Base-by-base conservation (phyloP, 768 basidiomycete species). In the Serendipita sp. region DNA sequence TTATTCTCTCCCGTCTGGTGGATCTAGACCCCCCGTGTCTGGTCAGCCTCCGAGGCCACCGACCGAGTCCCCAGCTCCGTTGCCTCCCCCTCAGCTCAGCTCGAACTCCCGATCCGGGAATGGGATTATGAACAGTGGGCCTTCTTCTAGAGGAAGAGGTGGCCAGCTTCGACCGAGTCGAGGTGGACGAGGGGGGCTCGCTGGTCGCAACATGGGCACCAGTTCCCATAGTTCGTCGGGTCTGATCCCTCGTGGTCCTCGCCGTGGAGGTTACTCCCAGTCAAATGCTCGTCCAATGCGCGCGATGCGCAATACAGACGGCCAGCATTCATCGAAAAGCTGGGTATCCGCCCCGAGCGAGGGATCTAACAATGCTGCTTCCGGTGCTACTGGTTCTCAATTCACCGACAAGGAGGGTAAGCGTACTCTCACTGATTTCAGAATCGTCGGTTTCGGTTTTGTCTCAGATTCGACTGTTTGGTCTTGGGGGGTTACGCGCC, bases 371-470 rank as follows among this genome's bases (percentile, higher is more conserved):
- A 41, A 41, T 41, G 41, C 41, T 41, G 41, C 41, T 41, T 13
- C 41, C 13, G 41, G 41, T 7, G 41, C 16, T n/a, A 60, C 30
- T 35, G 28, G 56, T 30, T n/a, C 36, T n/a, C 16, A 23, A 34
- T 30, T 38, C 8, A 8, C 56, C 16, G 56, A 60, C 38, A 88
- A 90, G 72, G 89, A 91, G 74, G 87, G 88, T 72, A 83, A 86
- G 71, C 84, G 91, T 70, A 96, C 94, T 35, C 84, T 99, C 69
- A 97, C 93, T 44, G 95, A 98, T 77, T 99, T 99, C 83, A 91
- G 95, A 77, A 92, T 99, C 73, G 79, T 94, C 71, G 93, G 89
- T 32, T 79, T 97, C 69, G 85, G 56, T 30, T 60, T 60, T 30
- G 56, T 60, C 35, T 60, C 56, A 10, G 56, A 60, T n/a, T 11